Percentiles rank a stretch among this genome's conserved stretches.
These are phyloP conservation scores for Pyrenophora tritici-repentis DNA, from an alignment of 2,329 filamentous ascomycete species.

Conservation along the genomic window DNA sequence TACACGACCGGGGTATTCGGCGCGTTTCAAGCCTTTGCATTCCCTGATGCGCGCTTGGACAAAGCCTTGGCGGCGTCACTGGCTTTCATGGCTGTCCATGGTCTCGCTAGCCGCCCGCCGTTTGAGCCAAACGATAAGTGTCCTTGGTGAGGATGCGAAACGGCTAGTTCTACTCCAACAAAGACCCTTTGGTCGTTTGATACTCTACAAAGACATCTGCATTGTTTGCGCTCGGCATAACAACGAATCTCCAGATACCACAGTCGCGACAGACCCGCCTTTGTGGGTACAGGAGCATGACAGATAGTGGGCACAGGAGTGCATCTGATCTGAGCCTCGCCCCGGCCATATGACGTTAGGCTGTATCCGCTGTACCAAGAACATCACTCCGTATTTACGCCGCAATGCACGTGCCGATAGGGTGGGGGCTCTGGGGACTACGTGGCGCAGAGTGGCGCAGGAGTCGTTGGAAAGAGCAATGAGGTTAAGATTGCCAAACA, in stretches of 20 bases:
- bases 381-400: conserved; percentile 1
- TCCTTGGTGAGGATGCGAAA: not conserved
- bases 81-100: conserved; percentile 3
- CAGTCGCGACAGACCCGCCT: not conserved
- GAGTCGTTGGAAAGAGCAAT: too few relatives aligned
- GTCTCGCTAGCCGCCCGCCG: conserved; percentile 13
- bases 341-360: conserved; percentile 18
- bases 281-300: conserved; percentile 9
- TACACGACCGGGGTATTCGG: conserved; percentile 10
- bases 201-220: too few relatives aligned
- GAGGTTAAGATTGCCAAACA: too few relatives aligned
- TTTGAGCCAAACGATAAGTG: conserved; percentile 12
- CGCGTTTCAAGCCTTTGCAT: conserved; percentile 20
- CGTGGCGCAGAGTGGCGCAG: too few relatives aligned
- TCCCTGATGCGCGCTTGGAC: conserved; percentile 14
- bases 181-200: not conserved
- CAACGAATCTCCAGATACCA: not conserved
- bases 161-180: not conserved
- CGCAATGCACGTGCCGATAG: not conserved
- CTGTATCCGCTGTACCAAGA: conserved; percentile 3
- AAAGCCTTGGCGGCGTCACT: conserved; percentile 20
- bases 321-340: conserved; percentile 10
- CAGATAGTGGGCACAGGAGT: conserved; percentile 6
- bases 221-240: not conserved
- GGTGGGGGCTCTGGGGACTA: too few relatives aligned